Evolutionary conservation across 2,329 filamentous ascomycete species (phyloP).

Genomic region (Penicillium sp.): DNA sequence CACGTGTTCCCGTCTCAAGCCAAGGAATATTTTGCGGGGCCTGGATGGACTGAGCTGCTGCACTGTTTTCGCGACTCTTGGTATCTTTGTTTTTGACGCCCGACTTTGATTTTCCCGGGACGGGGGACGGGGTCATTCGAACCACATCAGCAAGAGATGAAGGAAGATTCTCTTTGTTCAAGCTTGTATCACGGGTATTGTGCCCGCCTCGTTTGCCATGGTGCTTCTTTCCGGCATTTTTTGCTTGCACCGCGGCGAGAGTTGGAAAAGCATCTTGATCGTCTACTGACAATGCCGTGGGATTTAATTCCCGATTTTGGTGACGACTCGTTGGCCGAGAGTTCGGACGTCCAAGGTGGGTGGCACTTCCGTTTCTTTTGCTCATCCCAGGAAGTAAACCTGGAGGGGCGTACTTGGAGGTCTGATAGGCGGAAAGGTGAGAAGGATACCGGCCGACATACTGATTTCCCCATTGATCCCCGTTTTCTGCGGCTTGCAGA

Average conservation of each 20-base stretch:
- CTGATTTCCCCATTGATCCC: slow-evolving; percentile 60
- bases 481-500: slow-evolving; percentile 61
- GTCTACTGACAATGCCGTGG: slow-evolving; percentile 75
- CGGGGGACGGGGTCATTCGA: slow-evolving; percentile 89
- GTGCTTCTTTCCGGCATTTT: slow-evolving; percentile 78
- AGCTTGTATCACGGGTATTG: slow-evolving; percentile 54
- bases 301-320: slow-evolving; percentile 63
- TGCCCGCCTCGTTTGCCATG: slow-evolving; percentile 89
- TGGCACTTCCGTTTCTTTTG: slow-evolving; percentile 53
- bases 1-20: slow-evolving; percentile 87
- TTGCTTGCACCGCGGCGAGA: slow-evolving; percentile 72
- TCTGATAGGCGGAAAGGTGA: slow-evolving; percentile 43
- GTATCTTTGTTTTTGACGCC: slow-evolving; percentile 63
- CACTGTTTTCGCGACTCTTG: slow-evolving; percentile 73
- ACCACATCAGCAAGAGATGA: slow-evolving; percentile 91
- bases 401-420: slow-evolving; percentile 46
- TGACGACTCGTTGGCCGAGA: slow-evolving; percentile 86
- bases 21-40: slow-evolving; percentile 91
- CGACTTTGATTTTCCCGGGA: slow-evolving; percentile 56
- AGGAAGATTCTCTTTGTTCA: slow-evolving; percentile 67
- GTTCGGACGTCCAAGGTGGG: slow-evolving; percentile 62
- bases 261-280: slow-evolving; percentile 95
- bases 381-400: slow-evolving; percentile 31
- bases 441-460: slow-evolving; percentile 46
- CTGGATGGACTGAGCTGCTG: slow-evolving; percentile 78